A percentile compares a stretch with the other conserved stretches of the same genome.
phyloP scores from a whole-genome alignment of 495 filamentous ascomycete genomes.

The Tuber aestivum region DNA sequence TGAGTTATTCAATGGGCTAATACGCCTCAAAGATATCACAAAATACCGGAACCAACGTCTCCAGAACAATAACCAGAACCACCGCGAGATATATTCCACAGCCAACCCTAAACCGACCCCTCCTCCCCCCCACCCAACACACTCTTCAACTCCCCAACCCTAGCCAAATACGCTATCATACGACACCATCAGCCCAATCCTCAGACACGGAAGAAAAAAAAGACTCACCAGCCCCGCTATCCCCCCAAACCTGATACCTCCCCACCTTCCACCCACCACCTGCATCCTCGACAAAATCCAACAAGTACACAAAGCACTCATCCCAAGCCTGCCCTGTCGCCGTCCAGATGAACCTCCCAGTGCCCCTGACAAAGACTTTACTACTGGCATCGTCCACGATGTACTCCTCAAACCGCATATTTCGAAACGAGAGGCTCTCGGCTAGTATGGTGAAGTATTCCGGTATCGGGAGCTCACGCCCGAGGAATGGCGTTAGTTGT shows the following conservation, averaged over 20 bases:
- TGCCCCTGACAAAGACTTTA: slow-evolving; percentile 51
- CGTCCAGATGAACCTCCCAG: slow-evolving; percentile 50
- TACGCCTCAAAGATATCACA: background rate
- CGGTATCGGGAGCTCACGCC: slow-evolving; percentile 51
- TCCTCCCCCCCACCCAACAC: background rate
- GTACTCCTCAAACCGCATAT: slow-evolving; percentile 53
- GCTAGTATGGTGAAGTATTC: slow-evolving; percentile 51
- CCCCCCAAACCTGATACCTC: slow-evolving; percentile 59
- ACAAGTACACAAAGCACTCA: slow-evolving; percentile 55
- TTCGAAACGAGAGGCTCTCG: slow-evolving; percentile 45
- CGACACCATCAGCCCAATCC: background rate
- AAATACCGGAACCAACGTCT: background rate
- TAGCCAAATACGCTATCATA: slow-evolving; percentile 52
- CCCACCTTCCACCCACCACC: slow-evolving; percentile 44
- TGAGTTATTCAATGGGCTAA: background rate
- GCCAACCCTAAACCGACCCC: background rate
- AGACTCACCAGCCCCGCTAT: slow-evolving; percentile 51
- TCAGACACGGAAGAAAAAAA: background rate
- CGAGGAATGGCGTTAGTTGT: slow-evolving; percentile 54
- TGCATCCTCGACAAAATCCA: slow-evolving; percentile 48
- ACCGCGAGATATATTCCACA: background rate
- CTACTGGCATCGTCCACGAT: slow-evolving; percentile 48
- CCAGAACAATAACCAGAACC: background rate
- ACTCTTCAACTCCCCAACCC: slow-evolving; percentile 46
- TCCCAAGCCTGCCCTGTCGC: slow-evolving; percentile 53